These are phyloP conservation scores for Pseudozyma tsukubaensis DNA, from an alignment of 1,284 basidiomycete genomes.

Conservation along the genomic window DNA sequence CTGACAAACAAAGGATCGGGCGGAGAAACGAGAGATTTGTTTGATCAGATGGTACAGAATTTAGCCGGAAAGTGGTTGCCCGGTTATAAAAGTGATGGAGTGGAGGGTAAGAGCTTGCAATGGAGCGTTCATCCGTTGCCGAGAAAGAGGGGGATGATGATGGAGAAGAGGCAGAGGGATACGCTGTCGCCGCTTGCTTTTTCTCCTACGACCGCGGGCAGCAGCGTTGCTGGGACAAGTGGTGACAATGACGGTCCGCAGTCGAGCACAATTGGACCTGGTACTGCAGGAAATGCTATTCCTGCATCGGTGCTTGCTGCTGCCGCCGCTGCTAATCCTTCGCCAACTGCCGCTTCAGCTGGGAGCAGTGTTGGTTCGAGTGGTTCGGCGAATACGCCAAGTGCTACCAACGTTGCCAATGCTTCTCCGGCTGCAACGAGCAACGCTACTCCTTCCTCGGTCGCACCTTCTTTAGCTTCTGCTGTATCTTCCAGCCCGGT, in stretches of 20 bases:
- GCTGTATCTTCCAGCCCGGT: not conserved
- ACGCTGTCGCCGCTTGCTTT: not conserved
- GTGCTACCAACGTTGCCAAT: not conserved
- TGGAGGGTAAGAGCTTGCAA: not conserved
- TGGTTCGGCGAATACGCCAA: not conserved
- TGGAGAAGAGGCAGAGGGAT: constrained; percentile 22
- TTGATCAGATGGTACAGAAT: constrained; percentile 30
- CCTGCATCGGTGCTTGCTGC: constrained; percentile 23
- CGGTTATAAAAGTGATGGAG: not conserved
- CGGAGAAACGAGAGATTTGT: constrained; percentile 20
- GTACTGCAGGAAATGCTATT: constrained; percentile 12
- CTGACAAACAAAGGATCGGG: not conserved
- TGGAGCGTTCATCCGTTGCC: constrained; percentile 38
- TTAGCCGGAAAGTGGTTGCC: constrained; percentile 22
- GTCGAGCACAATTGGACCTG: not conserved
- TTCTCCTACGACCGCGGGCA: not conserved
- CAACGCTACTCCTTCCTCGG: not conserved
- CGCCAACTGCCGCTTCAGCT: not conserved
- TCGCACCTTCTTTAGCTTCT: not conserved
- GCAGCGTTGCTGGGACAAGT: not conserved
- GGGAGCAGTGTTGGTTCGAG: not conserved
- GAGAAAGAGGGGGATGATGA: not conserved
- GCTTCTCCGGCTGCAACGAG: not conserved
- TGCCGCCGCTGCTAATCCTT: constrained; percentile 3
- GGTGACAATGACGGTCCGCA: not conserved